A percentile compares a stretch with the other conserved stretches of the same genome.
Conservation (phyloP, 2,329 filamentous ascomycete species). For the Xylaria multiplex region DNA sequence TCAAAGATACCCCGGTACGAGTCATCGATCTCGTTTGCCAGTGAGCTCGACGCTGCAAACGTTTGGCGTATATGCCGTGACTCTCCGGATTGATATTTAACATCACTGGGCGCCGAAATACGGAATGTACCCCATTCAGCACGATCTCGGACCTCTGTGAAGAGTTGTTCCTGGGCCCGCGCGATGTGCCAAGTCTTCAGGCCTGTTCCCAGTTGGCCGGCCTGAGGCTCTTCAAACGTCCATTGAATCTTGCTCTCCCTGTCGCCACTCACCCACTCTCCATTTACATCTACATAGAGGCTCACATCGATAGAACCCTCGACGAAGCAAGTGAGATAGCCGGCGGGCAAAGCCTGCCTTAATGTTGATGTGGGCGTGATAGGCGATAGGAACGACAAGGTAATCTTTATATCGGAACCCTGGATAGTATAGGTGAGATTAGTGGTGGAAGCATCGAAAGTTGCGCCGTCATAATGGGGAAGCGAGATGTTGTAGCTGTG, state of each 20-base stretch:
- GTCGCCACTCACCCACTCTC: conserved; percentile 85
- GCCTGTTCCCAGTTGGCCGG: conserved; percentile 46
- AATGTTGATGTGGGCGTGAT: conserved; percentile 84
- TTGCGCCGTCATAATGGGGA: conserved; percentile 57
- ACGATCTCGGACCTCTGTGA: conserved; percentile 78
- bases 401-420: conserved; percentile 51
- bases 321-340: conserved; percentile 78
- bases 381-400: conserved; percentile 73
- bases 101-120: conserved; percentile 76
- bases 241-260: conserved; percentile 75
- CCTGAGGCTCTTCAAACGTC: conserved; percentile 63
- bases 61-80: conserved; percentile 71
- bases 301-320: conserved; percentile 72
- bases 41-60: conserved; percentile 73
- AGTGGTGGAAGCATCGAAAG: conserved; percentile 61
- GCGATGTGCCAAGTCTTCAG: conserved; percentile 75
- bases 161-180: conserved; percentile 70
- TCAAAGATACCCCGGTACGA: conserved; percentile 77
- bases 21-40: conserved; percentile 74
- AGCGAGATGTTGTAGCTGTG: conserved; percentile 53
- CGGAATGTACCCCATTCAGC: conserved; percentile 86
- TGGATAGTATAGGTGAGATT: conserved; percentile 60
- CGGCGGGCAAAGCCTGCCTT: conserved; percentile 83
- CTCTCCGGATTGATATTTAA: conserved; percentile 75
- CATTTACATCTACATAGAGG: conserved; percentile 75